A percentile compares a stretch with the other conserved stretches of the same genome.
Evolutionary conservation across 2,329 filamentous ascomycete genomes (phyloP).

Genomic region (Aspergillus aculeatinus): DNA sequence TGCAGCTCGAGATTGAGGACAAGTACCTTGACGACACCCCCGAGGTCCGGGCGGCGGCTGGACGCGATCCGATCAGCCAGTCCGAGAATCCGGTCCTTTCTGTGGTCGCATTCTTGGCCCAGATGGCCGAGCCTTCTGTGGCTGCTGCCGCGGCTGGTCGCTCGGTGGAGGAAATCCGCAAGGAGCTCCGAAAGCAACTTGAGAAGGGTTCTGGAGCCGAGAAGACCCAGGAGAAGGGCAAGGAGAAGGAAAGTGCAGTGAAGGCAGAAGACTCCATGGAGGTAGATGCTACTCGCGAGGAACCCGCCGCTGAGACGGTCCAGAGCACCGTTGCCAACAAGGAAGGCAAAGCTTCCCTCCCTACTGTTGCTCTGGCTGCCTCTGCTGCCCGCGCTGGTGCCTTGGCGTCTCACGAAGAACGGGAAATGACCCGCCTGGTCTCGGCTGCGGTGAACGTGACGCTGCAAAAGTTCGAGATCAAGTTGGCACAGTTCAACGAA

Average conservation of each 20-base stretch:
- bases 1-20: conserved; percentile 95
- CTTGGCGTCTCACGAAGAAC: conserved; percentile 91
- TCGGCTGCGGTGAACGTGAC: conserved; percentile 89
- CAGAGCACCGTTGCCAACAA: conserved; percentile 47
- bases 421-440: conserved; percentile 91
- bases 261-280: conserved; percentile 63
- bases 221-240: conserved; percentile 48
- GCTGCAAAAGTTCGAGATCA: conserved; percentile 93
- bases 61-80: conserved; percentile 84
- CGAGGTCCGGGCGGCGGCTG: conserved; percentile 67
- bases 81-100: conserved; percentile 96
- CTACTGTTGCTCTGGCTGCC: conserved; percentile 79
- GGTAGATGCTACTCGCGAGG: conserved; percentile 46
- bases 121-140: conserved; percentile 83
- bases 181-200: conserved; percentile 73
- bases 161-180: conserved; percentile 82
- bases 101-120: conserved; percentile 89
- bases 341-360: conserved; percentile 50
- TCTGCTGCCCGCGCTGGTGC: conserved; percentile 83
- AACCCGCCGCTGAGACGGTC: conserved; percentile 34
- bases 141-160: conserved; percentile 87
- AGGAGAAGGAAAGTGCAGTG: conserved; percentile 49
- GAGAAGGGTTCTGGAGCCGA: conserved; percentile 59
- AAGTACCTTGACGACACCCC: conserved; percentile 86
- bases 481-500: conserved; percentile 93